These are phyloP conservation scores for Hortiboletus campestris DNA, from an alignment of 768 basidiomycete genomes.

Conservation along the genomic window DNA sequence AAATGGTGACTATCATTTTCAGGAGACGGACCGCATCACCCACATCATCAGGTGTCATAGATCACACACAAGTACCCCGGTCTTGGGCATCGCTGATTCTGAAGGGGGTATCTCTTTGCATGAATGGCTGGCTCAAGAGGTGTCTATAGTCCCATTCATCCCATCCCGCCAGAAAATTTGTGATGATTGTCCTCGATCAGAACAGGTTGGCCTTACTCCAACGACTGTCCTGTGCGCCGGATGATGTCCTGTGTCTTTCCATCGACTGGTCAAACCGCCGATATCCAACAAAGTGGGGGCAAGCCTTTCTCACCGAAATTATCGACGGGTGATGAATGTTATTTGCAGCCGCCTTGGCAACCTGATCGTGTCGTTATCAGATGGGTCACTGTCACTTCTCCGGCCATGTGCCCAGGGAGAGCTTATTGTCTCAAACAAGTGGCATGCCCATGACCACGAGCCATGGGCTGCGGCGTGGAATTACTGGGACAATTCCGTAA, in stretches of 20 bases:
- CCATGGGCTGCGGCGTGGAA: slow-evolving; percentile 95
- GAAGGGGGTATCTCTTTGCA: slow-evolving; percentile 75
- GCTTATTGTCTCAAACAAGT: slow-evolving; percentile 51
- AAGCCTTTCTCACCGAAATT: slow-evolving; percentile 1
- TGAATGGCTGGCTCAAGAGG: slow-evolving; percentile 51
- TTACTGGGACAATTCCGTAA: slow-evolving; percentile 73
- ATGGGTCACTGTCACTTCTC: slow-evolving; percentile 69
- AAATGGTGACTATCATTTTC: slow-evolving; percentile 69
- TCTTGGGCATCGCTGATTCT: slow-evolving; percentile 79
- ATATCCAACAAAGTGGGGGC: slow-evolving; percentile 42
- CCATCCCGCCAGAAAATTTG: neutral
- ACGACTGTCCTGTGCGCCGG: slow-evolving; percentile 46
- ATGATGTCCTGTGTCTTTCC: slow-evolving; percentile 77
- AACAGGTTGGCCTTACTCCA: slow-evolving; percentile 38
- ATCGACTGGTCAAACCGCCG: slow-evolving; percentile 89
- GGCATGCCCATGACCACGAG: slow-evolving; percentile 91
- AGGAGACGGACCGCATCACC: neutral
- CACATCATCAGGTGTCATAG: slow-evolving; percentile 55
- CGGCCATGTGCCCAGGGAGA: slow-evolving; percentile 44
- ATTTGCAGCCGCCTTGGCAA: slow-evolving; percentile 47
- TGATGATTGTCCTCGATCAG: slow-evolving; percentile 30
- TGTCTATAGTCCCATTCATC: slow-evolving; percentile 18
- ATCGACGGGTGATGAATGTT: neutral
- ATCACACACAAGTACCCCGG: slow-evolving; percentile 37
- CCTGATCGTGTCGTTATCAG: slow-evolving; percentile 79